Percentiles rank a stretch among this genome's conserved stretches.
phyloP scores from a whole-genome alignment of 2,329 filamentous ascomycete genomes.

The Cladorrhinum sp. region DNA sequence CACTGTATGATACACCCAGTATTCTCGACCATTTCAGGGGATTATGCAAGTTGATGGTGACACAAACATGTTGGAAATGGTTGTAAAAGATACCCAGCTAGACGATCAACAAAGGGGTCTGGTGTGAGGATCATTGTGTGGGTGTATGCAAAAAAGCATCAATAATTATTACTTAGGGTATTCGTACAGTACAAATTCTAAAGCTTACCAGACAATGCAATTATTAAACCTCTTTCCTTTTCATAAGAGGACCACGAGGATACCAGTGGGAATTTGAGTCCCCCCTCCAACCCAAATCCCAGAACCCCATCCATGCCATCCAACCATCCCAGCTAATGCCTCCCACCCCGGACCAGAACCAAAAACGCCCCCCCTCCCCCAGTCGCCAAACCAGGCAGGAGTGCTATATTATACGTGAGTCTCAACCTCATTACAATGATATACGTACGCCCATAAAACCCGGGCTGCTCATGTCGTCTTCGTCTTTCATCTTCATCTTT shows the following conservation, averaged over 20 bases:
- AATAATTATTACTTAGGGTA: conserved; percentile 1
- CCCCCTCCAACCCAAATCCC: neutral
- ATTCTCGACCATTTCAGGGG: neutral
- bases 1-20: neutral
- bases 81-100: too few relatives aligned
- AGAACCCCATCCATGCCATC: neutral
- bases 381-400: neutral
- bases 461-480: conserved; percentile 40
- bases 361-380: neutral
- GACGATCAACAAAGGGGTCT: too few relatives aligned
- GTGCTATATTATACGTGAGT: conserved; percentile 10
- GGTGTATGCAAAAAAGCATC: neutral
- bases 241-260: neutral
- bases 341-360: conserved; percentile 4
- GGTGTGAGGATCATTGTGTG: neutral
- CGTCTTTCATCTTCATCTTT: conserved; percentile 6
- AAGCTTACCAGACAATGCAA: neutral
- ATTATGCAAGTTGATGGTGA: neutral
- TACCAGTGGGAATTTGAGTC: neutral
- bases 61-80: neutral
- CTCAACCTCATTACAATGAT: conserved; percentile 21
- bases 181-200: neutral
- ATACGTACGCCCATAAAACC: conserved; percentile 14
- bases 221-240: neutral
- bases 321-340: neutral